Base-by-base conservation (phyloP, 352 stramenopile species). In the Globisporangium splendens region DNA sequence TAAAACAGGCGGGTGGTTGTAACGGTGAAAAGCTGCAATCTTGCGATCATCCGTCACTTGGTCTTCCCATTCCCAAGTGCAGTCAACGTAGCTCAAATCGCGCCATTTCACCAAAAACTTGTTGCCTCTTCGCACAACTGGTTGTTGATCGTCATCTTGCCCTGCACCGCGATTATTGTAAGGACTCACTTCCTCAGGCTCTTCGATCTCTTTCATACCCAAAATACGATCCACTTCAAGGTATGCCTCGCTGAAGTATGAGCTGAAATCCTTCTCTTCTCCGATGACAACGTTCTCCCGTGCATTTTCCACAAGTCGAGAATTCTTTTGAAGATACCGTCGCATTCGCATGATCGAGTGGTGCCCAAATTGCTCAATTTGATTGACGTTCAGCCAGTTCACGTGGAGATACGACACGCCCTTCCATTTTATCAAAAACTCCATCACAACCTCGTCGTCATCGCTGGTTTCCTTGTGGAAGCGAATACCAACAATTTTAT, bases 391-490 rank as follows among this genome's bases (percentile, higher is more conserved):
- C 65, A 99, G 91, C 98, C 98, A 99, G 21, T 87, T 98, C 54
- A 97, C 85, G 74, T 99, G 97, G 35, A 99, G 74, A 69, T 99
- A 99, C 28, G 88, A 98, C 56, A 98, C 76, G 43, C 98, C 91
- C 52, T 97, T 93, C 98, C 98, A 99, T 79, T 99, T 99, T 56
- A 99, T 96, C 28, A 99, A 70, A 61, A 99, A 99, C 70, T 98
- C 77, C 79, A 99, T 98, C 18, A 68, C 69, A 8, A 90, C 73
- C 4, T 93, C 82, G 17, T 69, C 63, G 21, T 83, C 63, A 10
- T 77, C 72, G 4, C 48, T 35, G 14, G 35, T 63, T 8, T 71
- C 66, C 48, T 91, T 93, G 67, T 84, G 73, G 60, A 95, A 94
- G 6, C 84, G 83, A 22, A 95, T 73, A 18, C 88, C 92, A 21